Conservation (phyloP, 2,329 filamentous ascomycete species). For the Curvularia sp. region DNA sequence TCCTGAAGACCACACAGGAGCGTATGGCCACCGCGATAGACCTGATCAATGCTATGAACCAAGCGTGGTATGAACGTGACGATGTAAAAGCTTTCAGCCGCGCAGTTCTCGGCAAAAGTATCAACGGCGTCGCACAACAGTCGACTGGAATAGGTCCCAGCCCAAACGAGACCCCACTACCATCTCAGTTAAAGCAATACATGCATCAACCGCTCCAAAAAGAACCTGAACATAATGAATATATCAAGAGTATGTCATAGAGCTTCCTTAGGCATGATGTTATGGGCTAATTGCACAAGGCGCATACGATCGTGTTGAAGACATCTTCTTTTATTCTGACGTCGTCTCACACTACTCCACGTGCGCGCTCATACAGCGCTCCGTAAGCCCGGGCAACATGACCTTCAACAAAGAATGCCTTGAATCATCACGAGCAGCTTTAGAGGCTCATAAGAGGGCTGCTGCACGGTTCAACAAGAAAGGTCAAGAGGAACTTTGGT, state of each 20-base stretch:
- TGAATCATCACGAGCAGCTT: conserved; percentile 42
- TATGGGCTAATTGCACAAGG: conserved; percentile 6
- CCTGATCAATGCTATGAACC: conserved; percentile 38
- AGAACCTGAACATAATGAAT: conserved; percentile 14
- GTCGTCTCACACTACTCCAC: conserved; percentile 47
- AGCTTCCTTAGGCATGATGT: neutral
- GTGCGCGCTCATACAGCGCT: conserved; percentile 43
- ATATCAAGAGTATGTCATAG: conserved; percentile 21
- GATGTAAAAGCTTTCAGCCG: conserved; percentile 29
- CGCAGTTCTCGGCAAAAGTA: neutral
- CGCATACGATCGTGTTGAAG: conserved; percentile 31
- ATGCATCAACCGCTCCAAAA: conserved; percentile 7
- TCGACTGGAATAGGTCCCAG: conserved; percentile 12
- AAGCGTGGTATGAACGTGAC: conserved; percentile 40
- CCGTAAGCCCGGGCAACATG: conserved; percentile 41
- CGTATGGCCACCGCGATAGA: conserved; percentile 37
- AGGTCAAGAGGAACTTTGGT: conserved; percentile 45
- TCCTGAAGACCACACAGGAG: conserved; percentile 35
- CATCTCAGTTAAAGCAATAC: conserved; percentile 30
- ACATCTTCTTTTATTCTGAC: conserved; percentile 45
- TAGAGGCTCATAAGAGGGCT: conserved; percentile 41
- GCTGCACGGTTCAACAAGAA: conserved; percentile 42
- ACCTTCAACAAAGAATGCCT: conserved; percentile 44
- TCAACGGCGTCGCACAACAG: conserved; percentile 4
- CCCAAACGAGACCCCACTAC: conserved; percentile 37